A percentile compares a stretch with the other conserved stretches of the same genome.
Evolutionary conservation across 352 stramenopile genomes (phyloP).

Genomic region (Pythium myriotylum): DNA sequence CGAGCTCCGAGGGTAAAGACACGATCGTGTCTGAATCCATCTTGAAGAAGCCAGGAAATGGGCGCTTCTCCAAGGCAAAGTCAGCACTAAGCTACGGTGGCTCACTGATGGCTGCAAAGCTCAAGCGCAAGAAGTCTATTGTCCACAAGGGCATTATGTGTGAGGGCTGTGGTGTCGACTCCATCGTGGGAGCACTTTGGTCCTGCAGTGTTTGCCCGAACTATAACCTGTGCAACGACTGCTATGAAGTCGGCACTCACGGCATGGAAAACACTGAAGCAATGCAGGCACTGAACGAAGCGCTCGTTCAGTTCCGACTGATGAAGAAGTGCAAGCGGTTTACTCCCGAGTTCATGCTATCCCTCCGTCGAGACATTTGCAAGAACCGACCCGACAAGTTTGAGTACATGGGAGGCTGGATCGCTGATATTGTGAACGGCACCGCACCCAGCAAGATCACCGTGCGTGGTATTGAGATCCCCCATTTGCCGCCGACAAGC

Average conservation of each 20-base stretch:
- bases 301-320: slow-evolving; percentile 71
- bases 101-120: slow-evolving; percentile 61
- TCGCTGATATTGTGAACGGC: slow-evolving; percentile 76
- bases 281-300: slow-evolving; percentile 69
- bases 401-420: slow-evolving; percentile 81
- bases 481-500: slow-evolving; percentile 47
- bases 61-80: slow-evolving; percentile 47
- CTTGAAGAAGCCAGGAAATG: slow-evolving; percentile 37
- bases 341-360: slow-evolving; percentile 71
- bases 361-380: slow-evolving; percentile 76
- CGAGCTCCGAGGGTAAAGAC: slow-evolving; percentile 36
- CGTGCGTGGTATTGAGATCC: slow-evolving; percentile 81
- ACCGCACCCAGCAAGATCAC: slow-evolving; percentile 72
- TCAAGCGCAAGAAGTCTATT: slow-evolving; percentile 69
- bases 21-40: slow-evolving; percentile 4
- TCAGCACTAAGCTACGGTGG: slow-evolving; percentile 64
- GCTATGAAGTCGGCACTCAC: slow-evolving; percentile 72
- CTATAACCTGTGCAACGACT: slow-evolving; percentile 71
- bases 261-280: slow-evolving; percentile 74
- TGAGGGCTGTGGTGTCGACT: slow-evolving; percentile 72
- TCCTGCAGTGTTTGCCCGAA: slow-evolving; percentile 72
- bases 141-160: slow-evolving; percentile 71
- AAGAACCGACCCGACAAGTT: slow-evolving; percentile 82
- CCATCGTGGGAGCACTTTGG: slow-evolving; percentile 67
- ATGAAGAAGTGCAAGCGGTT: slow-evolving; percentile 79